Base-by-base conservation (phyloP, 495 filamentous ascomycete species). In the Parachaetomium inaequale region DNA sequence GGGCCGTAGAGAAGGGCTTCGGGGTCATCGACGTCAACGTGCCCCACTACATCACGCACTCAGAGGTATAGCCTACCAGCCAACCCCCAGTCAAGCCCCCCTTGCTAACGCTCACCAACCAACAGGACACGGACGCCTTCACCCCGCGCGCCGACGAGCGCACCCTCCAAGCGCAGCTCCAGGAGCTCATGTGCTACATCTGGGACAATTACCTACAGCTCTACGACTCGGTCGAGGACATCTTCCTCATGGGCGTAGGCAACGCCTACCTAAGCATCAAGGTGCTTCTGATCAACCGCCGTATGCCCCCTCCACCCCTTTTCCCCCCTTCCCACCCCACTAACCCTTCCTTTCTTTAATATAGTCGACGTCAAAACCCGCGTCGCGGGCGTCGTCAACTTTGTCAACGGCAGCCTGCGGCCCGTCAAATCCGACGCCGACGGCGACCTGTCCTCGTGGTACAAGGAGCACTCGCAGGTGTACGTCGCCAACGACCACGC, bases 161-260 rank as follows among this genome's bases (percentile, higher is more conserved):
- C 32, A 64, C 69, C 1, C 49, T 79, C 8, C 74, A 84, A 56
- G 76, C 80, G 1, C 83, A 86, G 45, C 87, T 87, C 0, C 83
- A 88, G 58, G 89, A 94, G 63, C 75, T 98, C 8, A 87, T 91
- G 19, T 84, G 83, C 57, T 98, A 96, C 67, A 72, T 98, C 34
- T 98, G 95, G 95, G 93, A 98, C 66, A 98, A 98, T 68, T 96
- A 96, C 66, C 88, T 98, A 36, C 90, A 96, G 81, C 86, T 88
- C 4, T 82, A 85, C 62, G 84, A 90, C 7, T 70, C 79, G 0
- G 70, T 63, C 4, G 83, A 87, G 1, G 82, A 92, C 25, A 81
- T 98, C 25, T 87, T 93, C 71, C 80, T 98, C 45, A 75, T 99
- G 53, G 93, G 94, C 4, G 83, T 95, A 2, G 95, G 94, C 11